phyloP scores from a whole-genome alignment of 805 yeast genomes.

The Candida rishiriensis region DNA sequence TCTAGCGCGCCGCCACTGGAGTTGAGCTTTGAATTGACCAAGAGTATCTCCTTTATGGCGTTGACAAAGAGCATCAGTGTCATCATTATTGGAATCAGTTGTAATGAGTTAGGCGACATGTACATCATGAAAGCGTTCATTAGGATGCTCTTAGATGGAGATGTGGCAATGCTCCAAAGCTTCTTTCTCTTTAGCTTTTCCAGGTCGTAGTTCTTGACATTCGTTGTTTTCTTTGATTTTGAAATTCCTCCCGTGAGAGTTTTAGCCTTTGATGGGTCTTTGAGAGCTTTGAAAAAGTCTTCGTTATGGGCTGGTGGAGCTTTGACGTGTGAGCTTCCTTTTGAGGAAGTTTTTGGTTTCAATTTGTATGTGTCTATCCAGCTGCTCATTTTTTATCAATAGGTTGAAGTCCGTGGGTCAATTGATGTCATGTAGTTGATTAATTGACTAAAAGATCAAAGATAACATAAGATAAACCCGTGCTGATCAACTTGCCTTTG shows the following conservation, averaged over 20 bases:
- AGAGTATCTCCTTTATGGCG: slow-evolving; percentile 68
- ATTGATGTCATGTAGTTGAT: too few species aligned
- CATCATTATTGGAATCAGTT: slow-evolving; percentile 88
- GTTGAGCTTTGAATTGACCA: slow-evolving; percentile 51
- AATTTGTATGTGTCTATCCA: slow-evolving; percentile 5
- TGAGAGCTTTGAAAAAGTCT: slow-evolving; percentile 11
- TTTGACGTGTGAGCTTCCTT: background rate
- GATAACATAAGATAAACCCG: too few species aligned
- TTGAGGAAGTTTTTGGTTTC: background rate
- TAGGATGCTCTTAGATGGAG: slow-evolving; percentile 81
- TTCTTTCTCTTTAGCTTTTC: slow-evolving; percentile 48
- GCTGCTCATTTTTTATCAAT: background rate
- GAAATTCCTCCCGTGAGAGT: too few species aligned
- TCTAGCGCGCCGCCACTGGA: slow-evolving; percentile 5
- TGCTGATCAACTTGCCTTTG: too few species aligned
- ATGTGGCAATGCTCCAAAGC: slow-evolving; percentile 82
- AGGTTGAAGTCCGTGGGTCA: too few species aligned
- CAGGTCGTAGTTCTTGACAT: slow-evolving; percentile 17
- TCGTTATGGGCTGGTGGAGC: slow-evolving; percentile 21
- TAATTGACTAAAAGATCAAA: too few species aligned
- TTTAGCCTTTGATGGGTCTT: slow-evolving; percentile 6
- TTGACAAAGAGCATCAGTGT: slow-evolving; percentile 76
- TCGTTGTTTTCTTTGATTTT: background rate
- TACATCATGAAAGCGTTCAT: slow-evolving; percentile 88
- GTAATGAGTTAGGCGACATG: slow-evolving; percentile 88